Evolutionary conservation across 2,329 filamentous ascomycete species (phyloP).

Genomic region (Fusarium miscanthi): DNA sequence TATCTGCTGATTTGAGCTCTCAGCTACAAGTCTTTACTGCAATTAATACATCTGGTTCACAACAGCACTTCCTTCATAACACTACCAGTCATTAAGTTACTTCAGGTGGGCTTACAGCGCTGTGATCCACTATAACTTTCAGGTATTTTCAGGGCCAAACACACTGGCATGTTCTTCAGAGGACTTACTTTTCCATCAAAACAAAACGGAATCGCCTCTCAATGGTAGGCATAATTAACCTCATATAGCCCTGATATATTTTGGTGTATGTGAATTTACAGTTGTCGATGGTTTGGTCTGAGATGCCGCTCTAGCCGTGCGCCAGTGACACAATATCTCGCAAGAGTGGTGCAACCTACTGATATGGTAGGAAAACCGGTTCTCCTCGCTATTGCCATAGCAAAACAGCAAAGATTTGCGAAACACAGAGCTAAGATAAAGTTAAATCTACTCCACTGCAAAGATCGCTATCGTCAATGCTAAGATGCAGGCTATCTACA

Average conservation of each 20-base stretch:
- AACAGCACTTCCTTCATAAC: too few species aligned
- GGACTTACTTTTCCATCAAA: too few species aligned
- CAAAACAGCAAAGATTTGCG: background rate
- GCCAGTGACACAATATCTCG: background rate
- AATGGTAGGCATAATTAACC: fast-evolving
- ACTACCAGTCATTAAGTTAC: background rate
- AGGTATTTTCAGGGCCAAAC: background rate
- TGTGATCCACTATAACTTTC: background rate
- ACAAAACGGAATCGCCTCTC: fast-evolving
- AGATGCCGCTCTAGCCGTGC: background rate
- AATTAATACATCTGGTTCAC: too few species aligned
- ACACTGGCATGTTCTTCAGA: background rate
- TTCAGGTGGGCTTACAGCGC: background rate
- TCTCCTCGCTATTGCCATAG: background rate
- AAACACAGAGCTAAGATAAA: background rate
- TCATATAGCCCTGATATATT: background rate
- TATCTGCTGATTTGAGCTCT: too few species aligned
- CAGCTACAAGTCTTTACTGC: too few species aligned
- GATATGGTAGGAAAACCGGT: background rate
- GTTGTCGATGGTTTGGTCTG: background rate
- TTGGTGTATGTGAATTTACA: background rate
- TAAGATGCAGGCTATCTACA: background rate
- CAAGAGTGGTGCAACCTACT: background rate
- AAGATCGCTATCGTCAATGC: background rate
- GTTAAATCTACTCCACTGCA: background rate